Conservation (phyloP, 108 stramenopile species). For the Cyclotella cryptica region DNA sequence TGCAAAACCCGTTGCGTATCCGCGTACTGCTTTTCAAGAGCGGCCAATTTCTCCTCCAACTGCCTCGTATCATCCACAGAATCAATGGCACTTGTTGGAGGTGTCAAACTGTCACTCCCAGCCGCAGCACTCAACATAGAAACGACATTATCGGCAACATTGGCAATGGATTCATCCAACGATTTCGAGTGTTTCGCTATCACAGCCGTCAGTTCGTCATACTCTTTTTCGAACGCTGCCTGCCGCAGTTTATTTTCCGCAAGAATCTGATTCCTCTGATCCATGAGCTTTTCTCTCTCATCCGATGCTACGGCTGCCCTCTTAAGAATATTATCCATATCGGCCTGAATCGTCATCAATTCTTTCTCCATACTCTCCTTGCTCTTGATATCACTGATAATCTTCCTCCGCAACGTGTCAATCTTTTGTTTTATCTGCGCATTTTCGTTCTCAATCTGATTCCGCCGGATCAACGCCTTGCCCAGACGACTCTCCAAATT, state of each 20-base stretch:
- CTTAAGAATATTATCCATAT: conserved; percentile 70
- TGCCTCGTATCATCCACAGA: conserved; percentile 37
- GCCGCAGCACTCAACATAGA: conserved; percentile 26
- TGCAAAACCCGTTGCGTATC: conserved; percentile 21
- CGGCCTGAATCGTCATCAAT: conserved; percentile 50
- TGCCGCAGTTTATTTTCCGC: conserved; percentile 44
- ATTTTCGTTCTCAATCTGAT: conserved; percentile 65
- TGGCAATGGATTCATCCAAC: conserved; percentile 67
- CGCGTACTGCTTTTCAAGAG: conserved; percentile 49
- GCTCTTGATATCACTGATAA: conserved; percentile 59
- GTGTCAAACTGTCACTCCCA: conserved; percentile 9
- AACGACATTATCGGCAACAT: conserved; percentile 56
- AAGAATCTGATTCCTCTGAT: conserved; percentile 52
- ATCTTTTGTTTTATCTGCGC: conserved; percentile 63
- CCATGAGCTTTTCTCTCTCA: conserved; percentile 64
- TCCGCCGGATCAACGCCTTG: conserved; percentile 65
- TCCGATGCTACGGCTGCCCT: conserved; percentile 55
- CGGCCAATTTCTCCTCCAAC: conserved; percentile 38
- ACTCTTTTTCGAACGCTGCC: conserved; percentile 47
- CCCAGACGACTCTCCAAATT: conserved; percentile 74
- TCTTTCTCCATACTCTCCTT: conserved; percentile 61
- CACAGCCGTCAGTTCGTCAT: conserved; percentile 22
- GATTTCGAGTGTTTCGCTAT: conserved; percentile 53
- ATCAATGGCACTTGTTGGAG: conserved; percentile 3
- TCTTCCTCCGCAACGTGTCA: conserved; percentile 67